These are phyloP conservation scores for Phaseolus lunatus DNA, from an alignment of 306 rosid species.

Conservation along the genomic window DNA sequence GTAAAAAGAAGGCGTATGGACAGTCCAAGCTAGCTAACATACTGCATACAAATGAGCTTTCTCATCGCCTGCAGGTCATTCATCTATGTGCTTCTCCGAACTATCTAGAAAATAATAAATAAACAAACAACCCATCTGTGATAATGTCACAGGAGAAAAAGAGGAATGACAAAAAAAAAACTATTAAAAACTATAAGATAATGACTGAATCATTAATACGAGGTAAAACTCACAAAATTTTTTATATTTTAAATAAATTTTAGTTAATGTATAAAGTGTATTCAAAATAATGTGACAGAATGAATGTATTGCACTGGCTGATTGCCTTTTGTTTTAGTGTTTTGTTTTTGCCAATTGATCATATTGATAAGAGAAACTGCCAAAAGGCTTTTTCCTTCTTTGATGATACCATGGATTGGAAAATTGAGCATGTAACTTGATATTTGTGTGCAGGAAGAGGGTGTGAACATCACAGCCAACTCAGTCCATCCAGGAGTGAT, in stretches of 20 bases:
- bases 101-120: neutral
- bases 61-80: constrained; percentile 75
- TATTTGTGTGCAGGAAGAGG: constrained; percentile 69
- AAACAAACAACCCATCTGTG: too few species aligned
- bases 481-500: constrained; percentile 93
- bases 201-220: neutral
- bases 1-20: constrained; percentile 82
- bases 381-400: neutral
- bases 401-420: too few species aligned
- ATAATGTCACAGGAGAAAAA: neutral
- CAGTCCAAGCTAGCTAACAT: constrained; percentile 93
- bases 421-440: neutral
- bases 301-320: too few species aligned
- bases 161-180: too few species aligned
- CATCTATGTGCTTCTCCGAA: neutral
- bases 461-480: constrained; percentile 80
- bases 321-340: neutral
- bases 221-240: too few species aligned
- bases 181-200: too few species aligned
- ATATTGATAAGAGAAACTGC: neutral
- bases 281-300: too few species aligned
- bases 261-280: too few species aligned
- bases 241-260: too few species aligned
- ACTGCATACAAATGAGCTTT: constrained; percentile 82
- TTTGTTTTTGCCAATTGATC: neutral